Conservation (phyloP, 1,139 yeast genomes). For the Candida mesenterica region DNA sequence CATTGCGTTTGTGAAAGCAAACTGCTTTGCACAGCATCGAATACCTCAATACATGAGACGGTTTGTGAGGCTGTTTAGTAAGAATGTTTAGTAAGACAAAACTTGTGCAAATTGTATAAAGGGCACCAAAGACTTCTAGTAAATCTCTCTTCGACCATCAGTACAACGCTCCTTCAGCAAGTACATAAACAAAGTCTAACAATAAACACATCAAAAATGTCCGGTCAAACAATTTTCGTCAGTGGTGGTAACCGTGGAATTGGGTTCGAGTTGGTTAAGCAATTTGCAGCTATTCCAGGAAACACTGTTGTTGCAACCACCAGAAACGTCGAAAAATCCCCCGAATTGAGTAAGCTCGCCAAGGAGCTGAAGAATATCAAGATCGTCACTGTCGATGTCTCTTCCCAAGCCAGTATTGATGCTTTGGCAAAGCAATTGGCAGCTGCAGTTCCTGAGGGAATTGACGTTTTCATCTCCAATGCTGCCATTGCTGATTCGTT, state of each 20-base stretch:
- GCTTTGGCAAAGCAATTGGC: conserved; percentile 1
- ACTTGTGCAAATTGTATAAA: conserved; percentile 9
- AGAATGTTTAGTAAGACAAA: conserved; percentile 2
- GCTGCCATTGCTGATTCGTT: conserved; percentile 14
- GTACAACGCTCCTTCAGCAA: no score
- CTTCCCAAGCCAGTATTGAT: conserved; percentile 4
- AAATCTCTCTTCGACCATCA: no score
- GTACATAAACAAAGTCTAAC: not conserved
- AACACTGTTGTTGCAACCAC: conserved; percentile 16
- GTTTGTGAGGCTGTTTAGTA: conserved; percentile 4
- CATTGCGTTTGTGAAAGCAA: no score
- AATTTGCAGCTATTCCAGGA: conserved; percentile 2
- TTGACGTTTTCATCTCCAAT: conserved; percentile 20
- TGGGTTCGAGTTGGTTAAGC: conserved; percentile 17
- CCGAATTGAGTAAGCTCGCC: not conserved
- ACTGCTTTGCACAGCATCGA: no score
- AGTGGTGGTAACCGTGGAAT: conserved; percentile 25
- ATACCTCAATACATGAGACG: no score
- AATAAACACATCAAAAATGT: conserved; percentile 1
- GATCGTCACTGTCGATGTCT: conserved; percentile 5
- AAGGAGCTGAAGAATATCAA: conserved; percentile 3
- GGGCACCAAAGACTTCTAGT: not conserved
- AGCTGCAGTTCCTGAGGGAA: conserved; percentile 8
- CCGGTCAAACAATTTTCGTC: conserved; percentile 14
- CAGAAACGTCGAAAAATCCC: conserved; percentile 1